Conservation (phyloP, 2,329 filamentous ascomycete species). For the Scedosporium boydii region DNA sequence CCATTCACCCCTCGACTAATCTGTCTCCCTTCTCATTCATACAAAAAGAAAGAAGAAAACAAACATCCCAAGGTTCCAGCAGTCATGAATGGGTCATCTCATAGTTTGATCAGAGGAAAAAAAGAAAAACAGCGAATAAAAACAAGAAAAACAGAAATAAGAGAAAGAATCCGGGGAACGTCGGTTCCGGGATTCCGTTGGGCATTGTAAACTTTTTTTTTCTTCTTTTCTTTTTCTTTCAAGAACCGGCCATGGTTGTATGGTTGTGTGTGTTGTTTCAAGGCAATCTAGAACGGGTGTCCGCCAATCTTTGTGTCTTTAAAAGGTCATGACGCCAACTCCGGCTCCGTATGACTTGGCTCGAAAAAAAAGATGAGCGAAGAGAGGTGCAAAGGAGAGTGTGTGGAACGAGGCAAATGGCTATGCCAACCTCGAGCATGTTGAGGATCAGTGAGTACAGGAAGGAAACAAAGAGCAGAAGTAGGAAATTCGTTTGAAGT, state of each 20-base stretch:
- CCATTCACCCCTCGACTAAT: conserved; percentile 1
- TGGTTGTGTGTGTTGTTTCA: neutral
- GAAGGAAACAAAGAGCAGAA: neutral
- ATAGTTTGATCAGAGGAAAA: neutral
- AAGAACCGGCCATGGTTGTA: neutral
- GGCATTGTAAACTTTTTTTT: neutral
- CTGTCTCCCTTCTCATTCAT: conserved; percentile 2
- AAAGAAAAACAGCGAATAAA: neutral
- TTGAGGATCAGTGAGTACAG: neutral
- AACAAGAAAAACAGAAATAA: neutral
- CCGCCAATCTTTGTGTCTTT: neutral
- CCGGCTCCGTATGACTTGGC: neutral
- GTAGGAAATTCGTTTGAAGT: neutral
- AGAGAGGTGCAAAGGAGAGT: neutral
- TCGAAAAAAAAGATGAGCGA: neutral
- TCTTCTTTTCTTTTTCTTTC: neutral
- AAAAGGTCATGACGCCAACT: neutral
- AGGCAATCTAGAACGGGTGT: neutral
- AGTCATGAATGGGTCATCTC: conserved; percentile 2
- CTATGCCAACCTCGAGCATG: neutral
- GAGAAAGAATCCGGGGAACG: neutral
- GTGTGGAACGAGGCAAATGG: neutral
- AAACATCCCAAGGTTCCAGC: neutral
- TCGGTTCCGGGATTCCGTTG: neutral
- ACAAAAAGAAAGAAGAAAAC: conserved; percentile 4